phyloP scores from a whole-genome alignment of 2,329 filamentous ascomycete species.

The Aspergillus eucalypticola region DNA sequence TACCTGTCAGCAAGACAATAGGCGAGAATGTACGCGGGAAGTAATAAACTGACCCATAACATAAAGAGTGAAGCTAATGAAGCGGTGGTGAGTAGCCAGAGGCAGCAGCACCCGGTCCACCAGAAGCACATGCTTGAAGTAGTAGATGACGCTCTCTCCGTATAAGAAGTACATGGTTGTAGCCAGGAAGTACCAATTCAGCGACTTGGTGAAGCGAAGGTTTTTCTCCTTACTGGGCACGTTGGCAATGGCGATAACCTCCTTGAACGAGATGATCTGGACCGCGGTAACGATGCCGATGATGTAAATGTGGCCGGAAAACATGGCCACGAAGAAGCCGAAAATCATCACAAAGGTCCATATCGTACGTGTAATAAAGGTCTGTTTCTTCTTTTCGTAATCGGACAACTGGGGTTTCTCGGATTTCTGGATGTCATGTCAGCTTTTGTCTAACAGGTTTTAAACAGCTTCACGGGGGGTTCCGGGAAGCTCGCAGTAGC shows the following conservation, averaged over 20 bases:
- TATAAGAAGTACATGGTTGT: slow-evolving; percentile 99
- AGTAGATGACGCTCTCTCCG: slow-evolving; percentile 98
- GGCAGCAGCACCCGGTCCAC: slow-evolving; percentile 92
- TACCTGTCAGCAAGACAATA: slow-evolving; percentile 13
- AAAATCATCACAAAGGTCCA: slow-evolving; percentile 99
- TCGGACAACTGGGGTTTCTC: slow-evolving; percentile 59
- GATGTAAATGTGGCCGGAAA: slow-evolving; percentile 97
- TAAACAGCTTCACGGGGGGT: background rate
- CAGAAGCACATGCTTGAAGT: slow-evolving; percentile 97
- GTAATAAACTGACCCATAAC: slow-evolving; percentile 71
- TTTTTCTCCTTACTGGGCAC: slow-evolving; percentile 89
- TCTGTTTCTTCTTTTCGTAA: slow-evolving; percentile 98
- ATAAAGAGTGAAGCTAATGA: slow-evolving; percentile 98
- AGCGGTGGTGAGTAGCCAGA: slow-evolving; percentile 93
- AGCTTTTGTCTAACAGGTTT: slow-evolving; percentile 3
- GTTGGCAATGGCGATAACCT: slow-evolving; percentile 96
- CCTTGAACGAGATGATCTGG: slow-evolving; percentile 97
- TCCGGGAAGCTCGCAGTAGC: slow-evolving; percentile 2
- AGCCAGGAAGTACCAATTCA: slow-evolving; percentile 99
- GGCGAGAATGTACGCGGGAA: background rate
- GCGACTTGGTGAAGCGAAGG: slow-evolving; percentile 87
- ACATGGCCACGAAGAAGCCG: slow-evolving; percentile 86
- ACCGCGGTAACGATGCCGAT: slow-evolving; percentile 88
- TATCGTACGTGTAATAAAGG: slow-evolving; percentile 93
- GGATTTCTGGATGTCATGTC: slow-evolving; percentile 31